Conservation (phyloP, 345 rosid species). For the Eucalyptus sp. region DNA sequence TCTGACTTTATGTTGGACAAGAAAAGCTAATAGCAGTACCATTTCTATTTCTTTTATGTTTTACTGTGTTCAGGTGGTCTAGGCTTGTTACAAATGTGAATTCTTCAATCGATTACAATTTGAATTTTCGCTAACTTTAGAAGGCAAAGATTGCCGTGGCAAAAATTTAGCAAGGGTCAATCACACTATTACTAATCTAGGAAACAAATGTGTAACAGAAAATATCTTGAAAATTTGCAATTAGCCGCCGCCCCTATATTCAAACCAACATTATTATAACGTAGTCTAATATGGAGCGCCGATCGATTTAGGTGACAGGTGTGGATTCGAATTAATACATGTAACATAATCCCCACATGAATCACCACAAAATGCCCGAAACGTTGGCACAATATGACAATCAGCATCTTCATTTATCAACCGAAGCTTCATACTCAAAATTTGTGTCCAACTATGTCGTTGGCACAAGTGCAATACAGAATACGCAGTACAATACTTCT, state of each 20-base stretch:
- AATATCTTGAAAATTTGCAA: background rate
- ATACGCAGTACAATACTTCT: background rate
- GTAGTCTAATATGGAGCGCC: background rate
- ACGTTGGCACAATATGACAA: background rate
- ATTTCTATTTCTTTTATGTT: too few relatives aligned
- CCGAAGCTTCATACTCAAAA: background rate
- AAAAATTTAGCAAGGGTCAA: too few relatives aligned
- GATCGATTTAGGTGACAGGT: rapidly evolving
- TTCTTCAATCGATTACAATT: too few relatives aligned
- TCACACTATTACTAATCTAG: background rate
- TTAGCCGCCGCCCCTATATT: background rate
- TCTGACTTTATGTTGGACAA: too few relatives aligned
- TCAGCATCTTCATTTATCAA: background rate
- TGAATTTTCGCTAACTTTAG: too few relatives aligned
- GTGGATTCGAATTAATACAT: rapidly evolving
- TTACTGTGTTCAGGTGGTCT: too few relatives aligned
- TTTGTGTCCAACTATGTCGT: background rate
- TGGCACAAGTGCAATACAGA: background rate
- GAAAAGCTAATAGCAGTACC: too few relatives aligned
- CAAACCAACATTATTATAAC: background rate
- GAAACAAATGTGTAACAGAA: background rate
- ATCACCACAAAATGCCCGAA: background rate
- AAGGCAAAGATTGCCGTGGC: too few relatives aligned
- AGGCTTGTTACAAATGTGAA: too few relatives aligned
- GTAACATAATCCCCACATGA: background rate